phyloP scores from a whole-genome alignment of 2,329 filamentous ascomycete genomes.

The Fusarium sp. region DNA sequence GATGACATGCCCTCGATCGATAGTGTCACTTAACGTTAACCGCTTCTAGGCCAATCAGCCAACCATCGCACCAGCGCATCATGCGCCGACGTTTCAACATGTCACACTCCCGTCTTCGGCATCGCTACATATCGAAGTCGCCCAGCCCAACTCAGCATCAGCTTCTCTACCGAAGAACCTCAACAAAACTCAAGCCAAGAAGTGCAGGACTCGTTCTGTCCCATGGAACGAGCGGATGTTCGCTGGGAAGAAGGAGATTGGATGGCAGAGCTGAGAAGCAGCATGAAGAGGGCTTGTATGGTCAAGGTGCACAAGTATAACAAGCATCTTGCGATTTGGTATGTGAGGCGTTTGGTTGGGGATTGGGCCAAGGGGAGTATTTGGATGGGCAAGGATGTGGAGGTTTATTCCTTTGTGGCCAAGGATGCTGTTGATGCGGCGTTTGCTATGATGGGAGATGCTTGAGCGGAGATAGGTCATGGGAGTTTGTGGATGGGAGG shows the following conservation, averaged over 20 bases:
- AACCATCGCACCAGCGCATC: constrained; percentile 22
- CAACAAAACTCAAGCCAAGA: neutral
- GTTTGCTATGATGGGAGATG: constrained; percentile 38
- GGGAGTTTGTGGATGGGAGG: neutral
- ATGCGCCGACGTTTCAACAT: constrained; percentile 32
- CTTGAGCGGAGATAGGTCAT: no score
- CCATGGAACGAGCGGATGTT: constrained; percentile 43
- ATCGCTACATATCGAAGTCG: constrained; percentile 43
- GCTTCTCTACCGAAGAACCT: constrained; percentile 43
- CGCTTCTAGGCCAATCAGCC: constrained; percentile 22
- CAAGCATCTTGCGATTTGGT: constrained; percentile 49
- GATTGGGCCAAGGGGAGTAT: constrained; percentile 44
- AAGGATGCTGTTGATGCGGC: constrained; percentile 31
- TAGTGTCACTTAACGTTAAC: neutral
- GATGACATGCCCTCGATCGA: neutral
- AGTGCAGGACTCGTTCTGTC: constrained; percentile 38
- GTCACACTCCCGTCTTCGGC: constrained; percentile 39
- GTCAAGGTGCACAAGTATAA: constrained; percentile 46
- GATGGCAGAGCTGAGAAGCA: constrained; percentile 28
- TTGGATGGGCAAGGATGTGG: constrained; percentile 34
- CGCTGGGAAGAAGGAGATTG: constrained; percentile 41
- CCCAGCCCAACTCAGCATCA: constrained; percentile 44
- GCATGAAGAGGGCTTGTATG: constrained; percentile 39
- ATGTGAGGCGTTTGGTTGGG: constrained; percentile 38
- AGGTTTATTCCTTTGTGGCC: constrained; percentile 40